Evolutionary conservation across 2,329 filamentous ascomycete genomes (phyloP), one percentile per base, ranked within the genome.

Genomic region (Fusarium gaditjirri): DNA sequence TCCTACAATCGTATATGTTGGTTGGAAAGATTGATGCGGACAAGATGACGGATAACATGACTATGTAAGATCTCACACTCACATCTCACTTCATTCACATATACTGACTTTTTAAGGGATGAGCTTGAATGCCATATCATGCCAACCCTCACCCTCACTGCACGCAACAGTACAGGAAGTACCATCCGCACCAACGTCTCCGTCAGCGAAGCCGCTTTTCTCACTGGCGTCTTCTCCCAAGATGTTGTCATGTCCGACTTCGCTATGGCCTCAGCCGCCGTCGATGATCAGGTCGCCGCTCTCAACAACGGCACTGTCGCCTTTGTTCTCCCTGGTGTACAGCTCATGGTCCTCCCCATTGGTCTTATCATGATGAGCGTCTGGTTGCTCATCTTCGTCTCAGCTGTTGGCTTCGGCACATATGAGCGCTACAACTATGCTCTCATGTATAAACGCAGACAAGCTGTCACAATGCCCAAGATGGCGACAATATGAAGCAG

Each of bases 161-260:
- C 86, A n/a, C 83, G 81, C 43, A 88, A 86, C 73, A 60, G 83
- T 33, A 79, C 81, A 19, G 89, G 89, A 68, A 78, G 84, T 75
- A 80, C 81, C 2, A 84, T 93, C 64, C 86, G 83, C 75, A 91
- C 91, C 54, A 90, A 88, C 38, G 88, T 94, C 55, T 91, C 91
- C 14, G 87, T 89, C 66, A 90, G 91, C 80, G 90, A 93, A 79
- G 91, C 92, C 21, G 87, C 88, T 11, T 94, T 94, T 74, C 87
- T 94, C 42, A 88, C 87, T 19, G 92, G 92, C 56, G 87, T 92
- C 75, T 94, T 94, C 81, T 88, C 91, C 59, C 81, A 86, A 54
- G 83, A 87, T 61, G 83, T 88, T 19, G 79, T 89, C 76, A 80
- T 86, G 76, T 90, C 88, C 65, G 81, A 84, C 55, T 83, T 86